These are phyloP conservation scores for Coemansia sp. DNA, from an alignment of 192 early-diverging fungal genomes.

Conservation along the genomic window DNA sequence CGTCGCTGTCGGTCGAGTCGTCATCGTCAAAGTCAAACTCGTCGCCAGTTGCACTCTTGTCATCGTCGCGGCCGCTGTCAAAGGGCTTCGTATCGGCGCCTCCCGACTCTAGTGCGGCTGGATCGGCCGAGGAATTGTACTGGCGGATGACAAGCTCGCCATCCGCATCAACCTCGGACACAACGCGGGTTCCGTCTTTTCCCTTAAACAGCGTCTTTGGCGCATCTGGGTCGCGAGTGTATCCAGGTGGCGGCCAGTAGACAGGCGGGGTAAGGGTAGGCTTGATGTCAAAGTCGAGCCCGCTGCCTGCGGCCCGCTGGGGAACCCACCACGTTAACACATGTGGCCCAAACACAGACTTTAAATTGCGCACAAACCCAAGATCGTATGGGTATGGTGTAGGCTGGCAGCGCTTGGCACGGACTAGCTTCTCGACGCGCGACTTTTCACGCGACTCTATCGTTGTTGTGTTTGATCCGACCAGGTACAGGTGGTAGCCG, in stretches of 20 bases:
- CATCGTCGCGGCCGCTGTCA: conserved; percentile 44
- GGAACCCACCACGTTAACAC: conserved; percentile 79
- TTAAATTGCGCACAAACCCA: conserved; percentile 70
- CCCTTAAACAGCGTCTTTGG: not conserved
- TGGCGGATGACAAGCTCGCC: conserved; percentile 48
- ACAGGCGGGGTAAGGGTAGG: conserved; percentile 42
- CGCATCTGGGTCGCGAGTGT: conserved; percentile 36
- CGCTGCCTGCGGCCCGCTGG: conserved; percentile 57
- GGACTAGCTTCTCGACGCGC: conserved; percentile 43
- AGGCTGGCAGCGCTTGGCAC: conserved; percentile 50
- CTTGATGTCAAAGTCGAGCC: conserved; percentile 63
- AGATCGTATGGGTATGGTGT: conserved; percentile 85
- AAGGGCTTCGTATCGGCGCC: conserved; percentile 17
- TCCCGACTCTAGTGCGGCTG: conserved; percentile 40
- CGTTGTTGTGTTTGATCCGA: conserved; percentile 49
- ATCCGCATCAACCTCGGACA: conserved; percentile 49
- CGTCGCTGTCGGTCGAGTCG: conserved; percentile 42
- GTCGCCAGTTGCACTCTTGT: conserved; percentile 41
- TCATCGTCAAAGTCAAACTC: conserved; percentile 38
- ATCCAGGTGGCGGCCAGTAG: conserved; percentile 76
- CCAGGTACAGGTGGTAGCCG: conserved; percentile 50
- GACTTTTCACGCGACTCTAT: conserved; percentile 53
- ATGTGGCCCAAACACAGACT: conserved; percentile 68
- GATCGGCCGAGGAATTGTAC: conserved; percentile 35
- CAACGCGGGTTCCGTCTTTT: conserved; percentile 21